Evolutionary conservation across 345 rosid genomes (phyloP), one percentile per base, ranked within the genome.

Genomic region (Brassica rapa): DNA sequence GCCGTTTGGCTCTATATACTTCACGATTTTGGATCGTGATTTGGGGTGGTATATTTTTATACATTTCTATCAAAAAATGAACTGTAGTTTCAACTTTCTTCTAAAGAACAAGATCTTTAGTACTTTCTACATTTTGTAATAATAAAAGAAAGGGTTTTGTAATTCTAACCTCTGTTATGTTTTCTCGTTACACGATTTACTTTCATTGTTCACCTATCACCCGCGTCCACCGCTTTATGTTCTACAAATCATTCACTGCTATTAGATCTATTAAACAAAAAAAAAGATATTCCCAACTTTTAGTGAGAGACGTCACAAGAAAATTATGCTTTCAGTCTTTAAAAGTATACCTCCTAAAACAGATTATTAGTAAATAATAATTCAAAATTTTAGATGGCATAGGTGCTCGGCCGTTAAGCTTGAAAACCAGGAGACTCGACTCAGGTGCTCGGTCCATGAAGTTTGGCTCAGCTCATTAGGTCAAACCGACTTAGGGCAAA

Each of bases 181-280:
- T 24, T 24, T 24, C 27, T 24, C 27, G 3, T 24, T 24, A 24
- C 27, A 24, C 27, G 3, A 24, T 24, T 24, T 24, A 24, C 35
- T 32, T 32, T 32, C 25, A 19, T 27, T 12, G 30, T 68, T 43
- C n/a, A 30, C 30, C 10, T n/a, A 6, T 15, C 43, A 30, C 7
- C 24, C 15, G 32, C 4, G 43, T 30, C 21, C 27, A 35, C 8
- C 25, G 29, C 30, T 59, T 72, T 61, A 41, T 29, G 64, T 32
- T 16, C 12, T 55, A 55, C 30, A 7, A 70, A 71, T 59, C 75
- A 60, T 61, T 72, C 66, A 24, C 75, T n/a, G 15, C 15, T 39
- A 24, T 39, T 12, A 23, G 3, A 5, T 27, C 43, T 5, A 15
- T 27, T 6, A 60, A 60, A 60, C 25, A 39, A 39, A 8, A 39